Evolutionary conservation across 2,329 filamentous ascomycete species (phyloP), one percentile per base, ranked within the genome.

Genomic region (Eutypella sp.): DNA sequence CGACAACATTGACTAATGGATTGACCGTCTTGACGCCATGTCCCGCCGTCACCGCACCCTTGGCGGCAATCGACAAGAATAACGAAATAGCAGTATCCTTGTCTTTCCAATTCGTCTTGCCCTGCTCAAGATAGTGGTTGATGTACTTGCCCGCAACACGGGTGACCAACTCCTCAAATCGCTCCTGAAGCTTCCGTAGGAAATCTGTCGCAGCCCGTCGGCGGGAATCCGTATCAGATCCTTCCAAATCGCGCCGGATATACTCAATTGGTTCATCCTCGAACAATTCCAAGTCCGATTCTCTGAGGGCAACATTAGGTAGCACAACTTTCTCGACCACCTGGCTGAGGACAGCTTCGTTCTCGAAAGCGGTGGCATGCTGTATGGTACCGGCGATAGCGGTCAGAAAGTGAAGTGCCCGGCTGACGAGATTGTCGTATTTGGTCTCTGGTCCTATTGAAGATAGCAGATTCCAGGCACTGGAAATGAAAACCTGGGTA

Each of bases 191-290:
- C 61, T 90, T 87, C 51, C 89, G 81, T 47, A 99, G 70, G 71
- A 99, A 99, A 65, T 97, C 93, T 1, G 92, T 97, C 1, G 95
- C 91, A 34, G 93, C 92, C 59, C 93, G 81, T 55, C 93, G 79
- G 60, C 93, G 79, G 2, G 93, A 99, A 64, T 97, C 93, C 45
- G 87, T 95, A 67, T 99, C 93, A 2, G 93, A 96, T 6, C 93
- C 93, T 66, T 99, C 93, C 40, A 99, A 74, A 66, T 99, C 93
- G 59, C 90, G 81, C 52, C 93, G 81, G 61, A 99, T 99, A 63
- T 95, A 99, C 67, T 99, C 93, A 54, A 99, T 99, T 0, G 93
- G 93, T 71, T 99, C 95, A 63, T 99, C 95, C 64, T 99, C 93
- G 57, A 99, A 97, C 55, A 96, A 78, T 65, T 99, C 93, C 45